Evolutionary conservation across 257 asterid species (phyloP), one percentile per base, ranked within the genome.

Genomic region (Oldenlandia corymbosa): DNA sequence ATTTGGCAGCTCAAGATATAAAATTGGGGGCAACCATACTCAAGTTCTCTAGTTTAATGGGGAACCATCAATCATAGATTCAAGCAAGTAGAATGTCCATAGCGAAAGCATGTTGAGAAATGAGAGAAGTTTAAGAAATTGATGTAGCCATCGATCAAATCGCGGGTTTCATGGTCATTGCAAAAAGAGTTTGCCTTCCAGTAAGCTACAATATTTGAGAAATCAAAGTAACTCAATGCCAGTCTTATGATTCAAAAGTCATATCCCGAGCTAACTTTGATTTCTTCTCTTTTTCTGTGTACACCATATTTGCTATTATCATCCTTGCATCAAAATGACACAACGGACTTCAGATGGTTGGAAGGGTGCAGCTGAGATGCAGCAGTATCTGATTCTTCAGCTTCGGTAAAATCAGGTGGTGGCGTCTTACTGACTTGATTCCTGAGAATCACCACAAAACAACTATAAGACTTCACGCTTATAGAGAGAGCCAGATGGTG

Each of bases 361-460:
- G 73, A 26, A 36, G 53, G 37, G 42, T 59, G 78, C 69, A 62
- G 51, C 21, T 74, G 73, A 45, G 75, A 73, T 17, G 55, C 49
- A 50, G 78, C 74, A 42, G 83, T 68, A 59, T 68, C 74, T 17
- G 66, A 61, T 65, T 75, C 74, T 60, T 75, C 80, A 34, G 51
- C 37, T 48, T 62, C 73, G 21, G 30, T 43, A 24, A 71, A 61
- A 64, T 62, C 70, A 56, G 62, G 48, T 53, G 77, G 66, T 23
- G 64, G 39, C 2, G 70, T 60, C 9, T 59, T 68, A 41, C 77
- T 74, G 70, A 21, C 13, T 70, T 71, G 75, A 57, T 61, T 67
- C 79, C 83, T 78, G 70, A 13, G 66, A 58, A 28, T 34, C 68
- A 43, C 34, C 41, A 23, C 24, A 46, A 26, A n/a, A 27, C 9